These are phyloP conservation scores for Steccherinum ochraceum DNA, from an alignment of 768 basidiomycete genomes.

Conservation along the genomic window DNA sequence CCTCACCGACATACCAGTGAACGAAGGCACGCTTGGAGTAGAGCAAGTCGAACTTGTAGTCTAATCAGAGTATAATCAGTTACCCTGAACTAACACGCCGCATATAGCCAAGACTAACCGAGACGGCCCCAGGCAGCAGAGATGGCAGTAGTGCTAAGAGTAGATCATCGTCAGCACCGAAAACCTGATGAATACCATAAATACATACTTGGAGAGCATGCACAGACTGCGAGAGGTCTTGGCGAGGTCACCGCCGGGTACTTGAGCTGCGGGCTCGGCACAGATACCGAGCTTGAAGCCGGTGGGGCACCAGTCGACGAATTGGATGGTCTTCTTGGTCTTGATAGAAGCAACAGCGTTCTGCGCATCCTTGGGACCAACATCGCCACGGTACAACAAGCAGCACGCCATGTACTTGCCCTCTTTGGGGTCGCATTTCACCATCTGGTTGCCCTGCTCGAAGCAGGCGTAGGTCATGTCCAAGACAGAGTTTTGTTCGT, in stretches of 20 bases:
- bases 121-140: constrained; percentile 91
- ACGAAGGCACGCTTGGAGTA: constrained; percentile 94
- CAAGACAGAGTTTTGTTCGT: constrained; percentile 95
- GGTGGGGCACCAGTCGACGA: constrained; percentile 98
- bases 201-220: constrained; percentile 84
- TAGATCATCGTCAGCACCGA: constrained; percentile 2
- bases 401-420: constrained; percentile 99
- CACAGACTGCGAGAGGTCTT: constrained; percentile 92
- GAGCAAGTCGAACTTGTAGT: constrained; percentile 97
- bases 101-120: constrained; percentile 33
- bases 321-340: constrained; percentile 97
- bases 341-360: constrained; percentile 91
- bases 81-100: not conserved
- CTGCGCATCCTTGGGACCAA: constrained; percentile 94
- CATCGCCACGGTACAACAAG: constrained; percentile 90
- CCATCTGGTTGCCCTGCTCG: constrained; percentile 96
- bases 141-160: constrained; percentile 80
- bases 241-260: constrained; percentile 93
- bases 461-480: constrained; percentile 99
- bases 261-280: constrained; percentile 88
- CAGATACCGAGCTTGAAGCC: constrained; percentile 97
- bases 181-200: not conserved
- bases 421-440: constrained; percentile 91
- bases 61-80: constrained; percentile 29
- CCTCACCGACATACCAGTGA: constrained; percentile 96